Base-by-base conservation (phyloP, 768 basidiomycete genomes). In the Lentinus tigrinus region DNA sequence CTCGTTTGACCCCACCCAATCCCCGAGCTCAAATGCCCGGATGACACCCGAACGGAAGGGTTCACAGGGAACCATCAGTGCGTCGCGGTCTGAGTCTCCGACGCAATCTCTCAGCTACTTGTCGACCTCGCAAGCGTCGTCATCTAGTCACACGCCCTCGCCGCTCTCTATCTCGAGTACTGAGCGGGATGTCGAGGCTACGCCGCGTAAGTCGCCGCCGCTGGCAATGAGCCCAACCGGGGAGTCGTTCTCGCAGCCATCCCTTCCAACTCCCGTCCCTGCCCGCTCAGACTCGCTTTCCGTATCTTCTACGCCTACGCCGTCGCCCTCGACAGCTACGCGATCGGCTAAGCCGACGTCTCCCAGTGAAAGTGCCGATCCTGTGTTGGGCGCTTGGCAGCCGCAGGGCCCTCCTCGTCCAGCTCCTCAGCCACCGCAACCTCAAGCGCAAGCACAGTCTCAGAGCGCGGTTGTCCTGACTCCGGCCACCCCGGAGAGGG, bases 261-360 rank as follows among this genome's bases (percentile, higher is more conserved):
- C 48, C 26, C 5, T 39, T 13, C 11, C 54, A 34, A 31, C 54
- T 4, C 26, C 60, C 8, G 57, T 61, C 4, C 51, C 61, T 31
- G 46, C 51, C 28, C 61, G 54, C 26, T 56, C 65, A 23, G 65
- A 69, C 36, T 65, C 67, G 40, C 69, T 69, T 44, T 66, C 75
- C 63, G 71, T 78, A 0, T 69, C 75, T 10, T 65, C 73, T 2
- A 65, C 74, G 6, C 58, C 65, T 27, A 48, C 42, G 57, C 47
- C 58, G 34, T 16, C 66, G 54, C 21, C 68, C 61, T 58, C 58
- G 14, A 57, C 62, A 28, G 42, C 56, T 10, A 44, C 60, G 21
- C 44, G 36, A 11, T 47, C 62, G 7, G 34, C 46, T 26, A 58
- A 43, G 24, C 31, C 44, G 1, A 21, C 34, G 17, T 47, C 28